Base-by-base conservation (phyloP, 805 yeast genomes). In the Lipomyces starkeyi region DNA sequence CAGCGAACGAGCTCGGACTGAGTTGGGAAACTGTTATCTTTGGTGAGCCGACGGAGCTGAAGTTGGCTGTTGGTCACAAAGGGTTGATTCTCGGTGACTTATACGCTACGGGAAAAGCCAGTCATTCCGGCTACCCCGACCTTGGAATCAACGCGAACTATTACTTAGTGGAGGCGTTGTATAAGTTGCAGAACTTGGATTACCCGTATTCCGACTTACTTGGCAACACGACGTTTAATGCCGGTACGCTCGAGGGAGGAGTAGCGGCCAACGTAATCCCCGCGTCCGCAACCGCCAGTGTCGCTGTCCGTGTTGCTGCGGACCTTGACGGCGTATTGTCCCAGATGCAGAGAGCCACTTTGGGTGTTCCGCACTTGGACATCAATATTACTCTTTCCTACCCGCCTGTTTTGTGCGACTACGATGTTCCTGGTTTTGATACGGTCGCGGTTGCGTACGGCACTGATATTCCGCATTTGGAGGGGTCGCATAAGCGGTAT, bases 1-100 rank as follows among this genome's bases (percentile, higher is more conserved):
- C 74, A 17, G 88, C 85, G 2, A 76, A 81, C 71, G 74, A 76
- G 2, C 75, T 85, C 34, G 80, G 82, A 25, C 69, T 73, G 25
- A 74, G 77, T 8, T 88, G 91, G 91, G 85, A 85, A 11, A 72
- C 85, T 9, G 92, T 84, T 17, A 82, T 89, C 37, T 89, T 88
- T 78, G 93, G 93, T 13, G 93, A 89, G 76, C 93, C 93, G 11
- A 89, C 93, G 0, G 91, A 88, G 71, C 80, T 84, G 74, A 87
- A 86, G 73, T 79, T 89, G 25, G 91, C 90, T 14, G 84, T 84
- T 4, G 93, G 92, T 13, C 93, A 89, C 74, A 89, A 89, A 58
- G 73, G 73, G 11, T 17, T 70, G 35, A 29, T 71, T 20, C 37
- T 66, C 29, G 68, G 66, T 27, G 69, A 66, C 43, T 40, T 71